Base-by-base conservation (phyloP, 2,329 filamentous ascomycete species). In the Leptographium wingfieldii region DNA sequence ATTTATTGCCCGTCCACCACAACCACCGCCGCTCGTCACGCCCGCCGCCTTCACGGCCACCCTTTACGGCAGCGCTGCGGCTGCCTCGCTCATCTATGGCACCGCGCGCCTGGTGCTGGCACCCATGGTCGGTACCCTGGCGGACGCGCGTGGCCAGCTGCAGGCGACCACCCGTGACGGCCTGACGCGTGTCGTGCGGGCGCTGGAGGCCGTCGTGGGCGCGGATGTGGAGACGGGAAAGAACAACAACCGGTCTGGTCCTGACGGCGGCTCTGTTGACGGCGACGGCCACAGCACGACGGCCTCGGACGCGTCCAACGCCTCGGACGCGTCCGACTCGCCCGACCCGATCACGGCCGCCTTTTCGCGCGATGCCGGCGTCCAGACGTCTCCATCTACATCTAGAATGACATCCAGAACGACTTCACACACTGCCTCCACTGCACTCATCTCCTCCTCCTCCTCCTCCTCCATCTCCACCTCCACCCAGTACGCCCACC, bases 331-430 rank as follows among this genome's bases (percentile, higher is more conserved):
- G 67, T 79, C 77, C 31, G 62, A 9, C 33, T 40, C 38, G 38
- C 16, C 38, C 12, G 38, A 16, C 14, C 38, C 38, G 12, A 59
- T 1, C 76, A 74, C 61, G 80, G 88, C 92, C 71, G 80, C 92
- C 63, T 94, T 90, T 72, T 88, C 92, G 70, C 83, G 88, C 54
- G 89, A 94, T 68, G 80, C 90, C 62, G 88, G 87, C 64, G 88
- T 88, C 1, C 89, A 94, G 71, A 94, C 89, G 0, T 84, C 83
- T 0, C 77, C 77, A 77, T 4, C 73, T 75, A 6, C 66, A 71
- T 12, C 46, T 57, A 43, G 29, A 40, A 19, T 53, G 60, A 11
- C 19, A 11, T n/a, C 43, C 33, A 31, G 3, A 48, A 52, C 57
- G 61, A n/a, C 11, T 4, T 7, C 29, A 7, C 7, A 4, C 57